Conservation (phyloP, 306 rosid genomes). For the Comarum palustre region DNA sequence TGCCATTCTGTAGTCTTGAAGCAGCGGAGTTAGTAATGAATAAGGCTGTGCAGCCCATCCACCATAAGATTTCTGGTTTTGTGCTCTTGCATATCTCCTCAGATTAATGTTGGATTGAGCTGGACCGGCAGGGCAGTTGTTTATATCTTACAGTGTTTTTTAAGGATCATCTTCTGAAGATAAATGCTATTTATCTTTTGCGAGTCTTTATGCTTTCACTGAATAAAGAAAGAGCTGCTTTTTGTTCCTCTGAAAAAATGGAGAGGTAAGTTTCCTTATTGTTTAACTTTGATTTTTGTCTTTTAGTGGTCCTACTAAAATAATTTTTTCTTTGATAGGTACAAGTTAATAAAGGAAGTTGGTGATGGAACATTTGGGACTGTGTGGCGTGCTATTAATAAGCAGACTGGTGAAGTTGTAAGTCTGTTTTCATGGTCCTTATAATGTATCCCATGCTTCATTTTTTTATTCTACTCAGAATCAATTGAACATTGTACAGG, state of each 20-base stretch:
- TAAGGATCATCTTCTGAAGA: conserved; percentile 52
- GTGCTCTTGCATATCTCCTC: conserved; percentile 46
- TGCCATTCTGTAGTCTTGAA: conserved; percentile 37
- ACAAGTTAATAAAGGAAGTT: conserved; percentile 92
- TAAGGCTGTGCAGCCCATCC: conserved; percentile 68
- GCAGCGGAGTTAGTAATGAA: conserved; percentile 48
- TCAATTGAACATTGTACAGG: conserved; percentile 42
- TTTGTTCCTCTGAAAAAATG: conserved; percentile 54
- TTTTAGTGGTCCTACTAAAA: background rate
- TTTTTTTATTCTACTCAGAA: conserved; percentile 2
- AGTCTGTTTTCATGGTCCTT: conserved; percentile 27
- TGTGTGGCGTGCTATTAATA: conserved; percentile 92
- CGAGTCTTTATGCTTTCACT: conserved; percentile 46
- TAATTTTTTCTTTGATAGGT: conserved; percentile 39
- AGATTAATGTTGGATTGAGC: conserved; percentile 72
- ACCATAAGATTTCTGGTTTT: conserved; percentile 60
- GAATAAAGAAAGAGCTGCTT: conserved; percentile 69
- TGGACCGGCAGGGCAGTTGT: conserved; percentile 51
- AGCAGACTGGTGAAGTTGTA: conserved; percentile 95
- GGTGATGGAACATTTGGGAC: conserved; percentile 97
- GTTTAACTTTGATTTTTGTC: background rate
- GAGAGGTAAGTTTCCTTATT: conserved; percentile 65
- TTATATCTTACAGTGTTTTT: conserved; percentile 38
- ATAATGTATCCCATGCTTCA: background rate
- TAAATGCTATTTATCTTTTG: conserved; percentile 59